Conservation (phyloP, 306 rosid species). For the Inga laurina region DNA sequence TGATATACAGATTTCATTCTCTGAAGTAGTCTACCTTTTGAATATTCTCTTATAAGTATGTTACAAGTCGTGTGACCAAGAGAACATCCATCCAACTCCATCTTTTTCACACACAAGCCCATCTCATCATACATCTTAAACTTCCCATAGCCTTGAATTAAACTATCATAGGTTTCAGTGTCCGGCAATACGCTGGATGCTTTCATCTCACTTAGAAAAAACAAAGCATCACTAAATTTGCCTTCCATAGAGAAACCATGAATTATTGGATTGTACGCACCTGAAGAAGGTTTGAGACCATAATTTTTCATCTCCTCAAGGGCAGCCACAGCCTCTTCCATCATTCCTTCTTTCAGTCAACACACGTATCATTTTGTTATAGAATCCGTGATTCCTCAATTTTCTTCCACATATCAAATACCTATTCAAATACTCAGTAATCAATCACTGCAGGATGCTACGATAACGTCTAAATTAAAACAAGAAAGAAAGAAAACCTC, state of each 20-base stretch:
- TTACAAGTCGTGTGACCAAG: conserved; percentile 67
- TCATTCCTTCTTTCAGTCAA: conserved; percentile 57
- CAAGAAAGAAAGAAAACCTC: background rate
- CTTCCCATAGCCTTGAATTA: conserved; percentile 70
- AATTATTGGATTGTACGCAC: conserved; percentile 55
- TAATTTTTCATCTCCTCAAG: conserved; percentile 57
- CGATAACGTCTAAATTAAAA: background rate
- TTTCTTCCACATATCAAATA: conserved; percentile 70
- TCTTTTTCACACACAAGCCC: conserved; percentile 56
- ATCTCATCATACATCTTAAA: conserved; percentile 74
- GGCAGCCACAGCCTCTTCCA: conserved; percentile 52
- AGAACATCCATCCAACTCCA: conserved; percentile 62
- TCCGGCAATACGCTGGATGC: conserved; percentile 43
- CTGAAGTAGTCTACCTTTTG: conserved; percentile 61
- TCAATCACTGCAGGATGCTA: conserved; percentile 14
- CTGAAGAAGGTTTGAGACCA: conserved; percentile 49
- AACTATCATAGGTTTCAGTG: conserved; percentile 62
- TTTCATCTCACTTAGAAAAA: conserved; percentile 60
- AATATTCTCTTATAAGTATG: conserved; percentile 66
- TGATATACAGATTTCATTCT: conserved; percentile 61
- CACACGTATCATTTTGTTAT: conserved; percentile 52
- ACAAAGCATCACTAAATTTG: conserved; percentile 47
- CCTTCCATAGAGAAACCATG: conserved; percentile 58
- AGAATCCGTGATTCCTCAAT: conserved; percentile 57
- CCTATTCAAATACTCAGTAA: conserved; percentile 43